These are phyloP conservation scores for Aeschynomene evenia DNA, from an alignment of 306 rosid species.

Conservation along the genomic window DNA sequence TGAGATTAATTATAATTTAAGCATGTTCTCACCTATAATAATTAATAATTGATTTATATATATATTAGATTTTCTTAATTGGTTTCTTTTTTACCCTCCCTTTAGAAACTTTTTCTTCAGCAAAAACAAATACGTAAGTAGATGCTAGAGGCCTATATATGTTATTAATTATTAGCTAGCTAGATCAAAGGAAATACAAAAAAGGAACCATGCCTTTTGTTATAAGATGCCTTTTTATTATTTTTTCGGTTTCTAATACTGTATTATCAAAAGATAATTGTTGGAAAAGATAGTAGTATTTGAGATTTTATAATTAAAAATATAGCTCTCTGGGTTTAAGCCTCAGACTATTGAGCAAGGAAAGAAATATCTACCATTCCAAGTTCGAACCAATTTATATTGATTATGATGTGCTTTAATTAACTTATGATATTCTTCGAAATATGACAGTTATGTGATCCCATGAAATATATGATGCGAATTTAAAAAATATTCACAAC, in stretches of 20 bases:
- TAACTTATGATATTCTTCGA: not conserved
- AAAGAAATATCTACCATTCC: too few relatives aligned
- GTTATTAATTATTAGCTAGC: not conserved
- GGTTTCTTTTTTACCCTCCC: not conserved
- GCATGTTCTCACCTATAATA: not conserved
- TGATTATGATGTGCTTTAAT: too few relatives aligned
- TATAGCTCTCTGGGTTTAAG: too few relatives aligned
- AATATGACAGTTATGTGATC: too few relatives aligned
- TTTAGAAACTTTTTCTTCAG: not conserved
- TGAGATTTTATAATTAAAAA: too few relatives aligned
- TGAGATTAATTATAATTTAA: slow-evolving; percentile 6
- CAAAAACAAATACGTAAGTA: not conserved
- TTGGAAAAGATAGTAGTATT: too few relatives aligned
- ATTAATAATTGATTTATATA: not conserved
- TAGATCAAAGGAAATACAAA: not conserved
- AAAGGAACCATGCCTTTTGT: not conserved
- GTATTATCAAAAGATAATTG: too few relatives aligned
- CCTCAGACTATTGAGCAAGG: too few relatives aligned
- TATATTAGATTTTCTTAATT: not conserved
- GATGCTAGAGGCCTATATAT: not conserved
- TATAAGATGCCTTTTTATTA: not conserved
- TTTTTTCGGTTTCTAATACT: too few relatives aligned
- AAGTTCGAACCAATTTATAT: too few relatives aligned
- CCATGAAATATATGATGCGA: too few relatives aligned
- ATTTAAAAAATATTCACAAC: too few relatives aligned